Conservation (phyloP, 176 grass and related monocot genomes). For the Oryza coarctata region DNA sequence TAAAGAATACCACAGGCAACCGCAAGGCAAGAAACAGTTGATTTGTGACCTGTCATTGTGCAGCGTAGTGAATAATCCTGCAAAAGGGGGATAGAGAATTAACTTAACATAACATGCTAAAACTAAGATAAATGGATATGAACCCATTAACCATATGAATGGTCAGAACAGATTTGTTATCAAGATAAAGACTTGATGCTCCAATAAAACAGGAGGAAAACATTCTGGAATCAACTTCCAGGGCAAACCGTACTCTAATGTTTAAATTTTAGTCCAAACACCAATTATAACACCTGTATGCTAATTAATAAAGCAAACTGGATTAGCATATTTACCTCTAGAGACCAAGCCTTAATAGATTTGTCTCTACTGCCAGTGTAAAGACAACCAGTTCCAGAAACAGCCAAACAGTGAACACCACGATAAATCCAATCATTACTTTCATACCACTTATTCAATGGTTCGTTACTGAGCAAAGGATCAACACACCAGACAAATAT, state of each 20-base stretch:
- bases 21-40: constrained; percentile 81
- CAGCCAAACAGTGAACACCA: constrained; percentile 77
- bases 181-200: not conserved
- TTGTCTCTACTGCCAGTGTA: constrained; percentile 89
- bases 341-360: constrained; percentile 93
- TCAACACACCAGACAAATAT: constrained; percentile 74
- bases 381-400: constrained; percentile 69
- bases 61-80: constrained; percentile 86
- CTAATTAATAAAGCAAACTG: not conserved
- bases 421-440: constrained; percentile 85
- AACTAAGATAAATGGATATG: not conserved
- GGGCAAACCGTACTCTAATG: not conserved
- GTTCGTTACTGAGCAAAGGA: constrained; percentile 40
- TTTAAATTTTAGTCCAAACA: not conserved
- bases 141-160: not conserved
- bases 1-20: constrained; percentile 80
- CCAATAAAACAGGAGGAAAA: not conserved
- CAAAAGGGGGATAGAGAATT: constrained; percentile 36
- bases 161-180: not conserved
- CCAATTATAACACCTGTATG: not conserved
- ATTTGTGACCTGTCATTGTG: constrained; percentile 89
- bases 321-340: constrained; percentile 60
- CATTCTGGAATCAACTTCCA: constrained; percentile 14
- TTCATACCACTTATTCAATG: constrained; percentile 89
- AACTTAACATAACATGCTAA: constrained; percentile 20